phyloP scores from a whole-genome alignment of 352 stramenopile species.

The Thalassiosira hispida region DNA sequence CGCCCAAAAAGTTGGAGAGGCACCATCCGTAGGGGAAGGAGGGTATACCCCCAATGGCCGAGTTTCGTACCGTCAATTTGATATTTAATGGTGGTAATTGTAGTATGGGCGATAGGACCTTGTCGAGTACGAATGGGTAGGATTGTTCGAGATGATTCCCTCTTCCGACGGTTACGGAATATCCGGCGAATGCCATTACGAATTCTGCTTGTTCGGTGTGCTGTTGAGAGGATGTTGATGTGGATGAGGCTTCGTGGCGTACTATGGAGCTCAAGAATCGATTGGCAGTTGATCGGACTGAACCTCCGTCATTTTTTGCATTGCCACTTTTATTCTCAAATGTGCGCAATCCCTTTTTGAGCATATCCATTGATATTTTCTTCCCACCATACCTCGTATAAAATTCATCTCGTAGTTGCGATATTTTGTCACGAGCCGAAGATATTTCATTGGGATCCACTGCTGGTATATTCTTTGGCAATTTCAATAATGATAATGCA shows the following conservation, averaged over 20 bases:
- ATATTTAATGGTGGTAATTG: conserved; percentile 39
- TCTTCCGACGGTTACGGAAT: conserved; percentile 78
- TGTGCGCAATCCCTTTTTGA: conserved; percentile 57
- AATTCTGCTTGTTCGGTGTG: conserved; percentile 55
- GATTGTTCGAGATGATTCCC: conserved; percentile 79
- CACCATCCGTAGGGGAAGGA: conserved; percentile 71
- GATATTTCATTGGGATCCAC: conserved; percentile 10
- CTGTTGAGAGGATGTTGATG: conserved; percentile 1
- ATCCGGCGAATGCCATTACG: conserved; percentile 79
- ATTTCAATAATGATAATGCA: background rate
- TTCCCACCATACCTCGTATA: conserved; percentile 71
- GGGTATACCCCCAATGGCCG: conserved; percentile 59
- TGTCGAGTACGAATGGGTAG: conserved; percentile 74
- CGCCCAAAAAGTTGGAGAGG: conserved; percentile 57
- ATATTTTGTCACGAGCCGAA: conserved; percentile 23
- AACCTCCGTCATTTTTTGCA: background rate
- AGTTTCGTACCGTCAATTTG: conserved; percentile 51
- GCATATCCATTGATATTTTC: conserved; percentile 58
- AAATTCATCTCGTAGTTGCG: conserved; percentile 50
- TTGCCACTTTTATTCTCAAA: conserved; percentile 38
- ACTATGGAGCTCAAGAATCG: conserved; percentile 36
- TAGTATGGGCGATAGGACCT: conserved; percentile 58
- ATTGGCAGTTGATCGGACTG: conserved; percentile 30
- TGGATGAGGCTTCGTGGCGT: conserved; percentile 14
- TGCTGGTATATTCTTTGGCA: background rate